These are phyloP conservation scores for Zygosaccharomyces kombuchaensis DNA, from an alignment of 805 yeast genomes.

Conservation along the genomic window DNA sequence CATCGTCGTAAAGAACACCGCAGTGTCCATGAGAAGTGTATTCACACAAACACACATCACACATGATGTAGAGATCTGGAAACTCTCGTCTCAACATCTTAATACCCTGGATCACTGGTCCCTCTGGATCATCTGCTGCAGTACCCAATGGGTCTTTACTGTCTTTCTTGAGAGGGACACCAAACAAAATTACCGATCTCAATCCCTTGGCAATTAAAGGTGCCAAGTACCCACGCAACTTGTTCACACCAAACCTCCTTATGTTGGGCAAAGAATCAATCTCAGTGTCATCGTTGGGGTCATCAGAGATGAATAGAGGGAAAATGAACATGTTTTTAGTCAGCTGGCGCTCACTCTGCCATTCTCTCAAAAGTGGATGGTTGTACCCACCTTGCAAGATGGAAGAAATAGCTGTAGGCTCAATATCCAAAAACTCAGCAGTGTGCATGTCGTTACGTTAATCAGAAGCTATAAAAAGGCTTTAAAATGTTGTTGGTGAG, in stretches of 20 bases:
- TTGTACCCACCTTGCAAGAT: slow-evolving; percentile 91
- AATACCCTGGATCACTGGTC: slow-evolving; percentile 85
- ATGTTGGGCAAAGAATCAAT: slow-evolving; percentile 85
- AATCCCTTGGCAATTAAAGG: slow-evolving; percentile 76
- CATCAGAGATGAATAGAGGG: slow-evolving; percentile 82
- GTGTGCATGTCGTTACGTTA: slow-evolving; percentile 47
- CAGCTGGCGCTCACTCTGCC: slow-evolving; percentile 87
- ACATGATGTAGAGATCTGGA: slow-evolving; percentile 82
- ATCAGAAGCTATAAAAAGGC: neutral
- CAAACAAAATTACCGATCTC: slow-evolving; percentile 81
- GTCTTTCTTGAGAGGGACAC: slow-evolving; percentile 76
- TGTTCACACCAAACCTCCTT: slow-evolving; percentile 80
- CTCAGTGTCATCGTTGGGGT: slow-evolving; percentile 68
- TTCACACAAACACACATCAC: slow-evolving; percentile 96
- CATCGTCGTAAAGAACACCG: slow-evolving; percentile 85
- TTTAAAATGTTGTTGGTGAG: neutral
- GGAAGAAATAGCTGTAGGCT: slow-evolving; percentile 62
- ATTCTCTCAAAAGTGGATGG: slow-evolving; percentile 80
- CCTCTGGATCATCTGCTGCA: slow-evolving; percentile 92
- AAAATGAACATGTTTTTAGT: slow-evolving; percentile 86
- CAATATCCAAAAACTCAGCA: slow-evolving; percentile 62
- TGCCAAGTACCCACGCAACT: slow-evolving; percentile 65
- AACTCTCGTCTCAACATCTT: slow-evolving; percentile 57
- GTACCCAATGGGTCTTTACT: slow-evolving; percentile 79
- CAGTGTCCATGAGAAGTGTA: slow-evolving; percentile 98